phyloP scores from a whole-genome alignment of 768 basidiomycete genomes.

The Podaxis pistillaris region DNA sequence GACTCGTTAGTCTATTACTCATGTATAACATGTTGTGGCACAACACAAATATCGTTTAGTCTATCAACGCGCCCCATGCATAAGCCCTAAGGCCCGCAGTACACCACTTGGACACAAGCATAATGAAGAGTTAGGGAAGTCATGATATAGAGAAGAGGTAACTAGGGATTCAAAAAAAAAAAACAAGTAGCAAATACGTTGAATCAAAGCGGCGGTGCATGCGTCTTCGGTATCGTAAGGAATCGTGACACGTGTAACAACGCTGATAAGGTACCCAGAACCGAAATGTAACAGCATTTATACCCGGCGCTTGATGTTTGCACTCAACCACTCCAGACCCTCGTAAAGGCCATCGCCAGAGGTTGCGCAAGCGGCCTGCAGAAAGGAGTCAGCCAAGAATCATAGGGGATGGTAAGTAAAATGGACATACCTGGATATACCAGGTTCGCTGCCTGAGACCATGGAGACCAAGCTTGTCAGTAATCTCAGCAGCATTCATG shows the following conservation, averaged over 20 bases:
- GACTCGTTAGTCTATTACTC: background rate
- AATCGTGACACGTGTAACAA: conserved; percentile 56
- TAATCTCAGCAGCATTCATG: conserved; percentile 99
- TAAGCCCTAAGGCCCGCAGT: background rate
- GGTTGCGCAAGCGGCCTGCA: conserved; percentile 94
- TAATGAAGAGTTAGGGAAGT: conserved; percentile 24
- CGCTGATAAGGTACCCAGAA: conserved; percentile 48
- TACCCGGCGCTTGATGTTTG: conserved; percentile 84
- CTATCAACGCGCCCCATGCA: conserved; percentile 10
- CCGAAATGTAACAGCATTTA: conserved; percentile 43
- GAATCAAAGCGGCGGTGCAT: conserved; percentile 36
- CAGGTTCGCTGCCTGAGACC: conserved; percentile 96
- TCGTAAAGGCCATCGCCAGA: conserved; percentile 99
- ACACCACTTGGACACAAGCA: background rate
- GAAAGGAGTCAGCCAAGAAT: conserved; percentile 12
- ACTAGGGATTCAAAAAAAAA: conserved; percentile 30
- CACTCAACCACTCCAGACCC: conserved; percentile 95
- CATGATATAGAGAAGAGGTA: conserved; percentile 25
- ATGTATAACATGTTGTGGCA: background rate
- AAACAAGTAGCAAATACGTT: conserved; percentile 30
- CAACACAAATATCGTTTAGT: conserved; percentile 9
- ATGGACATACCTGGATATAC: conserved; percentile 84
- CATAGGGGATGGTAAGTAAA: conserved; percentile 12
- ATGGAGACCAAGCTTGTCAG: conserved; percentile 98
- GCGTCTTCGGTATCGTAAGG: conserved; percentile 56